Conservation (phyloP, 768 basidiomycete species). For the Agaricus sinodeliciosus region DNA sequence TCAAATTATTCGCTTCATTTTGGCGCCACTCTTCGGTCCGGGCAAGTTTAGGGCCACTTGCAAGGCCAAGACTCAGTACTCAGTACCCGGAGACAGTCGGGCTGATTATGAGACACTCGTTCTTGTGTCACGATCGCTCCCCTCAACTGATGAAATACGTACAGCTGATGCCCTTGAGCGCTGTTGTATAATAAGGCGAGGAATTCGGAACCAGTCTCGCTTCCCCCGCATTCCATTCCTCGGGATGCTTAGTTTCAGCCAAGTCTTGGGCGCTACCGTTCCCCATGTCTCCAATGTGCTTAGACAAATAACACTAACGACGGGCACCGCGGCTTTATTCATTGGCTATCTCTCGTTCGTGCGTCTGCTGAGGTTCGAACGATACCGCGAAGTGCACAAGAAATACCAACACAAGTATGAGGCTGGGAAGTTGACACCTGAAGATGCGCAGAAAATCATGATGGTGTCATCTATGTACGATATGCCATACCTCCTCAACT, state of each 20-base stretch:
- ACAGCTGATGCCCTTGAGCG: no score
- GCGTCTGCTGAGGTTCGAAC: conserved; percentile 32
- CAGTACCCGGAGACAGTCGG: no score
- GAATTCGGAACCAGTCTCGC: no score
- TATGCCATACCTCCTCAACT: conserved; percentile 36
- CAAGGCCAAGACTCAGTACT: no score
- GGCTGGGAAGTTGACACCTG: conserved; percentile 31
- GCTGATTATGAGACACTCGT: no score
- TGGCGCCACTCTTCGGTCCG: no score
- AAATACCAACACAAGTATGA: conserved; percentile 32
- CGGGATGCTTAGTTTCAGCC: not conserved
- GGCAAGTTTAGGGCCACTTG: no score
- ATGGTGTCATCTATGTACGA: conserved; percentile 30
- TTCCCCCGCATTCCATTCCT: no score
- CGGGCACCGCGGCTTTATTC: not conserved
- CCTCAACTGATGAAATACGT: no score
- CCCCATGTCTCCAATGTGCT: not conserved
- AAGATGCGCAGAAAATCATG: conserved; percentile 40
- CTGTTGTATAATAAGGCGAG: no score
- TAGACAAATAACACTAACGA: not conserved
- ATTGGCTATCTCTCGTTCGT: conserved; percentile 24
- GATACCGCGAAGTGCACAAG: conserved; percentile 34
- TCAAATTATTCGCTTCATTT: no score
- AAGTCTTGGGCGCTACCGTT: not conserved
- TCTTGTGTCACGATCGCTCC: no score